These are phyloP conservation scores for Pythium pectinolyticum DNA, from an alignment of 352 stramenopile genomes.

Conservation along the genomic window DNA sequence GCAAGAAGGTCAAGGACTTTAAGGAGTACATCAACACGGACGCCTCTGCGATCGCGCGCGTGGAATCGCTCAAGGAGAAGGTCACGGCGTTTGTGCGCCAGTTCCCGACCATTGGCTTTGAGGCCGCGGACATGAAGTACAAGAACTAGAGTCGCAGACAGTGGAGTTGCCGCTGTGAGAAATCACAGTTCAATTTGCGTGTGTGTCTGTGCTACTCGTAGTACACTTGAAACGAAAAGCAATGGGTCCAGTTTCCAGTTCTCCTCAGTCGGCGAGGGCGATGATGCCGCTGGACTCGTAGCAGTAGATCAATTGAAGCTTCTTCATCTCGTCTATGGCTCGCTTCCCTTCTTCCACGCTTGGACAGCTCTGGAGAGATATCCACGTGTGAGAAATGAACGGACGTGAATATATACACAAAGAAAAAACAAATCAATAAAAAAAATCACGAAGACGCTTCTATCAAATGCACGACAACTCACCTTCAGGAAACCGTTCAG, in stretches of 20 bases:
- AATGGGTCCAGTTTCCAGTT: neutral
- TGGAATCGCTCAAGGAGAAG: constrained; percentile 72
- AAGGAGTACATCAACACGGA: constrained; percentile 33
- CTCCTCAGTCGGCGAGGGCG: constrained; percentile 63
- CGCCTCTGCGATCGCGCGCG: constrained; percentile 36
- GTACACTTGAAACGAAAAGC: neutral
- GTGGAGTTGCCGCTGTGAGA: neutral
- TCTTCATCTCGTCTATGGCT: constrained; percentile 77
- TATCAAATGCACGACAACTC: constrained; percentile 12
- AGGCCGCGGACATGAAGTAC: constrained; percentile 92
- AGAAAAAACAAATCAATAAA: neutral
- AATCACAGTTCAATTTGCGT: neutral
- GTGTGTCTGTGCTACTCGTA: neutral
- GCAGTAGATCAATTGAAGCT: constrained; percentile 78
- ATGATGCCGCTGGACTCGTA: constrained; percentile 81
- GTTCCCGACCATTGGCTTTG: constrained; percentile 97
- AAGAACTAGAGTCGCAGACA: constrained; percentile 51
- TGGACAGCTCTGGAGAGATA: constrained; percentile 58
- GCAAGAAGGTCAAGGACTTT: constrained; percentile 41
- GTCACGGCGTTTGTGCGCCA: constrained; percentile 93
- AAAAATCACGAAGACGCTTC: neutral
- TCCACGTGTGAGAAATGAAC: constrained; percentile 29
- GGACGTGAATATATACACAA: too few relatives aligned
- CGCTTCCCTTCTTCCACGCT: constrained; percentile 67
- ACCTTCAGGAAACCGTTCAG: constrained; percentile 68